Base-by-base conservation (phyloP, 169 alveolate genomes). In the Amoebophrya sp. region DNA sequence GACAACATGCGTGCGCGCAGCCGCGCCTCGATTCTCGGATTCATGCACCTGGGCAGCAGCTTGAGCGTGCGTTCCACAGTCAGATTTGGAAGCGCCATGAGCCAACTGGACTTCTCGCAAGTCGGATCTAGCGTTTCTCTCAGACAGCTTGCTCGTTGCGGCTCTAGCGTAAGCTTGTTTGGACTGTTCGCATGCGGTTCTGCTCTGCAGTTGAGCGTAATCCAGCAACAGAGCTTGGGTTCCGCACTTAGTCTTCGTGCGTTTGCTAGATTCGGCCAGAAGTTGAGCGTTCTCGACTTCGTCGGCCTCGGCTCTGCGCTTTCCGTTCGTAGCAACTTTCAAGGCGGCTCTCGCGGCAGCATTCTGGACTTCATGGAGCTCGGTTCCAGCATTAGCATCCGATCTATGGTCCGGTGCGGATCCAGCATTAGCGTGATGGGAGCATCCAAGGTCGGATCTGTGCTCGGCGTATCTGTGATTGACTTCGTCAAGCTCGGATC, bases 71-170 rank as follows among this genome's bases (percentile, higher is more conserved):
- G 78, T 24, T 93, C 91, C 38, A 36, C 78, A 38, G 38, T 90
- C 1, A 38, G 47, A 0, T 14, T 39, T 39, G 94, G 92, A 26
- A 40, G 34, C 38, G 1, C 53, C 14, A 0, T 78, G 55, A 38
- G 41, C 36, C 55, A 34, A 10, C 33, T 55, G 92, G 93, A 90
- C 39, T 53, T 54, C 55, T 47, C 91, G 89, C 41, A 41, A 29
- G 0, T 29, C 34, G 94, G 91, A 55, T 40, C 93, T 2, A 18
- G 39, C 14, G 39, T 39, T 24, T 77, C 47, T 14, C 89, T 40
- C 38, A 36, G 41, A 47, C 54, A 77, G 0, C 34, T 40, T 29
- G 53, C 93, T 29, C 83, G 41, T 0, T 1, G 39, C 78, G 94
- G 89, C 10, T 41, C 90, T 39, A 47, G 40, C 77, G 41, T 92